Percentiles rank a stretch among this genome's conserved stretches.
Conservation (phyloP, 2,329 filamentous ascomycete species). For the Scedosporium apiospermum region DNA sequence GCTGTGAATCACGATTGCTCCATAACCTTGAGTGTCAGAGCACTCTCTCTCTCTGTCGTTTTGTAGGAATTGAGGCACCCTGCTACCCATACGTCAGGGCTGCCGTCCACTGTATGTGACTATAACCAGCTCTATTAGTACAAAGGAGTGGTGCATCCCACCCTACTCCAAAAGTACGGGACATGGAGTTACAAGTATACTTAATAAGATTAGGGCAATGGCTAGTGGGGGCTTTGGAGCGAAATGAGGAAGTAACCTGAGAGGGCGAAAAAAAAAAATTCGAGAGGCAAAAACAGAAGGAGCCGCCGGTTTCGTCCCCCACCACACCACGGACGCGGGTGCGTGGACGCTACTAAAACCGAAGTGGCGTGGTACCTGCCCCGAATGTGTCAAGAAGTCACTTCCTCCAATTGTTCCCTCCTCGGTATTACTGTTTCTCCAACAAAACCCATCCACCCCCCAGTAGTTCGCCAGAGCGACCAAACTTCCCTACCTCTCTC, state of each 20-base stretch:
- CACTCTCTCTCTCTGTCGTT: neutral
- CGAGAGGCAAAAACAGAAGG: neutral
- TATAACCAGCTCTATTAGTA: too few relatives aligned
- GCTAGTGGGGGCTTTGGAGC: neutral
- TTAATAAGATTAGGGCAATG: neutral
- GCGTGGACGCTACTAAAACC: constrained; percentile 2
- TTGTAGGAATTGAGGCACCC: neutral
- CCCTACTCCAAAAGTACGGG: neutral
- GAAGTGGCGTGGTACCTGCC: constrained; percentile 4
- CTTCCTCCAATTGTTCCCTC: neutral
- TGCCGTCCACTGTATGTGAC: too few relatives aligned
- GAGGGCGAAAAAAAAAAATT: neutral
- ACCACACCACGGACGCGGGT: neutral
- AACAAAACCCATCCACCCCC: constrained; percentile 3
- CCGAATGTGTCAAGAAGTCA: neutral
- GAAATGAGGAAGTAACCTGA: neutral
- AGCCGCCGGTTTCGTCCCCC: neutral
- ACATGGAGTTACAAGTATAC: neutral
- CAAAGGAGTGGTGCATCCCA: neutral
- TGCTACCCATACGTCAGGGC: too few relatives aligned
- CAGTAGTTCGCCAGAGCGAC: neutral
- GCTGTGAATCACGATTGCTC: neutral
- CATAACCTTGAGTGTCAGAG: neutral
- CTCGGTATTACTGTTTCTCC: neutral
- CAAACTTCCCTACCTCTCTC: constrained; percentile 1